These are phyloP conservation scores for Plasmodium yoelii DNA, from an alignment of 169 alveolate genomes.

Conservation along the genomic window DNA sequence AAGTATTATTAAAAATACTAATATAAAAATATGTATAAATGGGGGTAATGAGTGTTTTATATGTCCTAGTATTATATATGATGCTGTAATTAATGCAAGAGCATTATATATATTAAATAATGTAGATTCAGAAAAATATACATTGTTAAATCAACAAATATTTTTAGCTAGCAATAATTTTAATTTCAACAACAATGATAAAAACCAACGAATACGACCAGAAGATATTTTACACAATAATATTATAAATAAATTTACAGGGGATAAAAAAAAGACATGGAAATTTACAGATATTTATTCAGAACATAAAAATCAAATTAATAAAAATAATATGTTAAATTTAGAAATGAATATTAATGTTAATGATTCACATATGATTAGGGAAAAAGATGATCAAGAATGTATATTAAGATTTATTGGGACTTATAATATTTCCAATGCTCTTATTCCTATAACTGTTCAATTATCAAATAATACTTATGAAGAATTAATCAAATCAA, in stretches of 20 bases:
- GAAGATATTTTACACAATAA: slow-evolving; percentile 45
- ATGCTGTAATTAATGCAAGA: slow-evolving; percentile 67
- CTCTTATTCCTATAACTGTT: slow-evolving; percentile 58
- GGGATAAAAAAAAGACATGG: slow-evolving; percentile 27
- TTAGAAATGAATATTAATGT: slow-evolving; percentile 70
- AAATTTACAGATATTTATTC: slow-evolving; percentile 27
- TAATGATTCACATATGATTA: slow-evolving; percentile 39
- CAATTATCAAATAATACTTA: slow-evolving; percentile 64
- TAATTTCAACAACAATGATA: slow-evolving; percentile 32
- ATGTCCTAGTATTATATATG: slow-evolving; percentile 68
- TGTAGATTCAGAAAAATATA: slow-evolving; percentile 68
- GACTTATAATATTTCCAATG: slow-evolving; percentile 37
- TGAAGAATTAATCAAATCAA: slow-evolving; percentile 37
- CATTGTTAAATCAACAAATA: slow-evolving; percentile 44
- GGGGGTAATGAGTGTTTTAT: slow-evolving; percentile 83
- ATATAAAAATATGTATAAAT: slow-evolving; percentile 81
- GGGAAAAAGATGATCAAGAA: slow-evolving; percentile 68
- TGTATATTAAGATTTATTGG: slow-evolving; percentile 66
- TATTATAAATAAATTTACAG: slow-evolving; percentile 22
- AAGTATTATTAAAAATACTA: slow-evolving; percentile 82
- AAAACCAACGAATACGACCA: slow-evolving; percentile 26
- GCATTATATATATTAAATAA: slow-evolving; percentile 57
- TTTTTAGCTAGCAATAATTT: slow-evolving; percentile 45
- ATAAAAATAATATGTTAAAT: slow-evolving; percentile 63
- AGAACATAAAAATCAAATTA: slow-evolving; percentile 63